Conservation (phyloP, 768 basidiomycete species). For the Auricularia sp. region DNA sequence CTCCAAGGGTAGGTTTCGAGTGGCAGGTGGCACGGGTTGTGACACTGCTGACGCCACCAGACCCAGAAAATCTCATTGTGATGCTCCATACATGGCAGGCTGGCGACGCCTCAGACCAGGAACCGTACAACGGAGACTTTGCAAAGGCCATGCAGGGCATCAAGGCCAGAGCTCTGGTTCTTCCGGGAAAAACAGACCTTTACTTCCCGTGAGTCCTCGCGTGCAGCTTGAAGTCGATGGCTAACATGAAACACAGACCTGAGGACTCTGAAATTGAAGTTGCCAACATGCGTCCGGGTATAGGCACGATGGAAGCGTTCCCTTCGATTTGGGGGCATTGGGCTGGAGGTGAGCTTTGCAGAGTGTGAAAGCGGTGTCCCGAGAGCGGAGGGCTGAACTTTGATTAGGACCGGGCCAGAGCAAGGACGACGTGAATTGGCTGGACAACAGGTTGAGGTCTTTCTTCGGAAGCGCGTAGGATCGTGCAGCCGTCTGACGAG, state of each 20-base stretch:
- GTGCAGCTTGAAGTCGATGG: not conserved
- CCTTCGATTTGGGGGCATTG: not conserved
- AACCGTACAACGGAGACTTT: slow-evolving; percentile 26
- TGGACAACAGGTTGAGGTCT: not conserved
- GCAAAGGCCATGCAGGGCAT: slow-evolving; percentile 30
- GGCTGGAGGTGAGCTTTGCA: not conserved
- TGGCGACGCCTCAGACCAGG: slow-evolving; percentile 36
- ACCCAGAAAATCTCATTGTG: slow-evolving; percentile 44
- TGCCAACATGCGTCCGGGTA: slow-evolving; percentile 18
- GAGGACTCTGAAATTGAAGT: slow-evolving; percentile 46
- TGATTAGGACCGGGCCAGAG: not conserved
- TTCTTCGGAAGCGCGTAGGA: not conserved
- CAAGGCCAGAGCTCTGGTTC: slow-evolving; percentile 43
- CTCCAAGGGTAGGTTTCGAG: not conserved
- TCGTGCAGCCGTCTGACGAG: no score
- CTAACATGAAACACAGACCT: slow-evolving; percentile 26
- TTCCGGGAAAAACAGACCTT: slow-evolving; percentile 50
- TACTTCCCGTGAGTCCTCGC: slow-evolving; percentile 38
- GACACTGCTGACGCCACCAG: slow-evolving; percentile 9
- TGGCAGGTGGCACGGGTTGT: not conserved
- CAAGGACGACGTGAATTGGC: not conserved
- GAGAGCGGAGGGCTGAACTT: not conserved
- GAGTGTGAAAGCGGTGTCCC: not conserved
- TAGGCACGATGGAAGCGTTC: not conserved
- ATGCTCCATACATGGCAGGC: slow-evolving; percentile 41